Percentiles rank a stretch among this genome's conserved stretches.
phyloP scores from a whole-genome alignment of 2,329 filamentous ascomycete genomes.

The Helicocarpus griseus region DNA sequence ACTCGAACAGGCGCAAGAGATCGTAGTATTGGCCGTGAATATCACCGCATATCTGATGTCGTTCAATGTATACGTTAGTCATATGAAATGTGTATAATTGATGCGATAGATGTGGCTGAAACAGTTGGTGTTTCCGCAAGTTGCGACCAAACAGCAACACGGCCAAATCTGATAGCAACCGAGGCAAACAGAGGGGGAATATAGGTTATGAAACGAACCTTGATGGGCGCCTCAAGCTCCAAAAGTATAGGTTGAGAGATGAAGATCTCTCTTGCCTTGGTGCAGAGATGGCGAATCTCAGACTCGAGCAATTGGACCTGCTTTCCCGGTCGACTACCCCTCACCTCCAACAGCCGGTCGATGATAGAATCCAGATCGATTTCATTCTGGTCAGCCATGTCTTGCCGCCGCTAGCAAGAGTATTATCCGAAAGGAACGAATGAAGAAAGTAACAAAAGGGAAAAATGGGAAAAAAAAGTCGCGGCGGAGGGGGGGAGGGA shows the following conservation, averaged over 20 bases:
- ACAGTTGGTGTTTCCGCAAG: background rate
- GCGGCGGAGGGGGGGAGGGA: constrained; percentile 12
- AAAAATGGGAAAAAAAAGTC: constrained; percentile 20
- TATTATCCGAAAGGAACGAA: constrained; percentile 13
- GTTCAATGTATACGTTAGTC: background rate
- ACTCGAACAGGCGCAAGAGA: constrained; percentile 92
- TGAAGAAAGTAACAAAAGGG: constrained; percentile 16
- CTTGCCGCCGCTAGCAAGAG: constrained; percentile 29
- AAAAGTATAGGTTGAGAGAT: constrained; percentile 97
- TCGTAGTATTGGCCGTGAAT: constrained; percentile 99
- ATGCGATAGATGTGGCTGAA: background rate
- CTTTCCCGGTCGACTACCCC: constrained; percentile 95
- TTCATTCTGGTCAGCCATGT: constrained; percentile 72
- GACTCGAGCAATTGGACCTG: constrained; percentile 94
- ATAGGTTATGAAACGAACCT: constrained; percentile 52
- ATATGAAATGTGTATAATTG: background rate
- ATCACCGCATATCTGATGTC: constrained; percentile 86
- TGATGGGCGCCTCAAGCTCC: constrained; percentile 96
- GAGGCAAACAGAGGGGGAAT: background rate
- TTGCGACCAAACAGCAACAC: background rate
- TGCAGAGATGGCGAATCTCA: constrained; percentile 95
- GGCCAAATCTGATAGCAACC: constrained; percentile 1
- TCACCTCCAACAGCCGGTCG: constrained; percentile 92
- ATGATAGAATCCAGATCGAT: constrained; percentile 99
- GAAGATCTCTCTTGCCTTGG: constrained; percentile 97